Conservation (phyloP, 2,329 filamentous ascomycete genomes). For the Verticillium albo-atrum region DNA sequence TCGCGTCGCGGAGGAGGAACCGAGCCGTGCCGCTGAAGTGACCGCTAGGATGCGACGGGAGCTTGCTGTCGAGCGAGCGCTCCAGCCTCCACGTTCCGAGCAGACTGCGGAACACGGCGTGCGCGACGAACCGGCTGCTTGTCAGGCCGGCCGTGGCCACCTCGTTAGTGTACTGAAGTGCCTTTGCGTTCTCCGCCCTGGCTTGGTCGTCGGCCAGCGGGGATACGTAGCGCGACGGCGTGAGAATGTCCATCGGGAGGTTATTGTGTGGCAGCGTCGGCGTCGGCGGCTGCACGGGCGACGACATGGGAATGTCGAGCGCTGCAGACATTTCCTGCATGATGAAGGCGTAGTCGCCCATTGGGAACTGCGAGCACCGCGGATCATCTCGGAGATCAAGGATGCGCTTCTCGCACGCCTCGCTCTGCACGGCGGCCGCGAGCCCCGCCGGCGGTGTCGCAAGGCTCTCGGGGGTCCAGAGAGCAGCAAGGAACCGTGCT, state of each 20-base stretch:
- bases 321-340: constrained; percentile 66
- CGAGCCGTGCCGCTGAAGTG: constrained; percentile 59
- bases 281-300: constrained; percentile 24
- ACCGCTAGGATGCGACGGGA: constrained; percentile 58
- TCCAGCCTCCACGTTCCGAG: constrained; percentile 66
- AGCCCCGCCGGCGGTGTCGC: constrained; percentile 22
- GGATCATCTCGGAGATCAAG: constrained; percentile 46
- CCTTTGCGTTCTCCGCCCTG: constrained; percentile 32
- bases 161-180: constrained; percentile 39
- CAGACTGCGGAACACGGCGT: constrained; percentile 65
- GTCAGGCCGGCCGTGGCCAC: constrained; percentile 36
- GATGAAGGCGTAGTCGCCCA: constrained; percentile 75
- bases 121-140: constrained; percentile 50
- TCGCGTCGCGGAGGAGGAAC: constrained; percentile 60
- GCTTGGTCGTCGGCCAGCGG: constrained; percentile 30
- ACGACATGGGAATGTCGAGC: constrained; percentile 44
- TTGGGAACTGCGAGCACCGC: constrained; percentile 67
- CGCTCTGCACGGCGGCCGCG: constrained; percentile 33
- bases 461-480: constrained; percentile 44
- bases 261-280: constrained; percentile 35
- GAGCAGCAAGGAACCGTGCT: constrained; percentile 59
- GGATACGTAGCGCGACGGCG: constrained; percentile 50
- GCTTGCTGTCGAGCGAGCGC: constrained; percentile 48
- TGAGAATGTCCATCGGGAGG: constrained; percentile 47
- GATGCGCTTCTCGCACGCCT: constrained; percentile 40